Percentiles rank a stretch among this genome's conserved stretches.
Conservation (phyloP, 2,329 filamentous ascomycete genomes). For the Rutstroemia sydowiana region DNA sequence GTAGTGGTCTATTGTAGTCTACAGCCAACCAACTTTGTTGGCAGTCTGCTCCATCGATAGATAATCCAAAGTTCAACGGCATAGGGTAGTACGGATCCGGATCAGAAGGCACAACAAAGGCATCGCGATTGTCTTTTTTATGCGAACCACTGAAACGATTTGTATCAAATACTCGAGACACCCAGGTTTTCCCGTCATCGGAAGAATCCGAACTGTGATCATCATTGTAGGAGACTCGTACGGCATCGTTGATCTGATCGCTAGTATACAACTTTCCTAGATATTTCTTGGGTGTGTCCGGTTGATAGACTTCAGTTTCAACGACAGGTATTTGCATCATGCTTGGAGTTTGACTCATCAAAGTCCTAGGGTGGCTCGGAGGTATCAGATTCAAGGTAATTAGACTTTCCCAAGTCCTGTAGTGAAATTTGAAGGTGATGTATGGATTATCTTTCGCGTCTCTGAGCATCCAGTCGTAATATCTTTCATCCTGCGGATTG, state of each 20-base stretch:
- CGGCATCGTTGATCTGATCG: slow-evolving; percentile 7
- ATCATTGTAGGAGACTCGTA: neutral
- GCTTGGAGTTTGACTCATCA: neutral
- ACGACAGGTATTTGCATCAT: neutral
- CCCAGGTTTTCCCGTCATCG: neutral
- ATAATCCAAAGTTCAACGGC: neutral
- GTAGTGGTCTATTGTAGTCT: slow-evolving; percentile 4
- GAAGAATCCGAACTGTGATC: neutral
- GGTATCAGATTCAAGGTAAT: slow-evolving; percentile 40
- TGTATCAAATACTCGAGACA: neutral
- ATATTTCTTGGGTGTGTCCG: slow-evolving; percentile 5
- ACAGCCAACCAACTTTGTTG: slow-evolving; percentile 1
- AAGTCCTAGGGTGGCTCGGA: slow-evolving; percentile 11
- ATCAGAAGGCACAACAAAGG: neutral
- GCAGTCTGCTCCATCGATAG: neutral
- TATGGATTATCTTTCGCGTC: slow-evolving; percentile 47
- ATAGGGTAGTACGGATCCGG: slow-evolving; percentile 1
- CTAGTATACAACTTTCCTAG: slow-evolving; percentile 8
- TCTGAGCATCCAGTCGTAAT: slow-evolving; percentile 45
- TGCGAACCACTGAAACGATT: neutral
- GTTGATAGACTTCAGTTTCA: neutral
- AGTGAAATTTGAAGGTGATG: slow-evolving; percentile 48
- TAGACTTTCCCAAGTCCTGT: slow-evolving; percentile 45
- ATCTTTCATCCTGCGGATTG: slow-evolving; percentile 41
- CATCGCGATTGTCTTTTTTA: slow-evolving; percentile 5